Evolutionary conservation across 768 basidiomycete genomes (phyloP), one percentile per base, ranked within the genome.

Genomic region (Naganishia randhawae): DNA sequence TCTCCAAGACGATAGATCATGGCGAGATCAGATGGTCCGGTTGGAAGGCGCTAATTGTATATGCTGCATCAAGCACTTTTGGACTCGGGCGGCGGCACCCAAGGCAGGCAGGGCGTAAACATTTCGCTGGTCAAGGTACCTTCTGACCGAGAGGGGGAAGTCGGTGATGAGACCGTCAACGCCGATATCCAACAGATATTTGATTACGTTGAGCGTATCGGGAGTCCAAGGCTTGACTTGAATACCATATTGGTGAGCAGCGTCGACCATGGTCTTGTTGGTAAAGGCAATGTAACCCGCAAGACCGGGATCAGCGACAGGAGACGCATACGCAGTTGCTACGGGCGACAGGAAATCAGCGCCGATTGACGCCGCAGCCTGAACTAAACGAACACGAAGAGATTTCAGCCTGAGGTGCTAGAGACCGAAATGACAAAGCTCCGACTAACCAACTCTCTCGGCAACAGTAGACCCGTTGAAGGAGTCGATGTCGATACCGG

Each of bases 101-200:
- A 82, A 82, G 0, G 88, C 85, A 2, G 86, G 84, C 37, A 88
- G 68, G 5, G 53, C 83, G 0, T 78, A 73, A 9, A 84, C 75
- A 7, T 85, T 85, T 42, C 82, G 82, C 69, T 86, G 84, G 69
- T 85, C 82, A 9, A 84, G 82, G 76, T 85, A 83, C 57, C 86
- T 80, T 42, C 87, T 84, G 53, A 90, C 79, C 27, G 84, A 79
- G 50, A 82, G 78, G 3, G 90, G 88, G 75, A 86, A 89, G 75
- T 91, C 89, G 5, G 89, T 86, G 73, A 91, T 91, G 66, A 91
- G 85, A 0, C 89, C 90, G 76, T 91, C 89, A 0, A 86, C 86
- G 3, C 85, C 85, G 81, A 83, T 84, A 17, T 82, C 82, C 37
- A 87, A 65, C 48, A 91, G 75, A 70, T 86, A 82, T n/a, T 88